Conservation (phyloP, 768 basidiomycete species). For the Boletus sp. region DNA sequence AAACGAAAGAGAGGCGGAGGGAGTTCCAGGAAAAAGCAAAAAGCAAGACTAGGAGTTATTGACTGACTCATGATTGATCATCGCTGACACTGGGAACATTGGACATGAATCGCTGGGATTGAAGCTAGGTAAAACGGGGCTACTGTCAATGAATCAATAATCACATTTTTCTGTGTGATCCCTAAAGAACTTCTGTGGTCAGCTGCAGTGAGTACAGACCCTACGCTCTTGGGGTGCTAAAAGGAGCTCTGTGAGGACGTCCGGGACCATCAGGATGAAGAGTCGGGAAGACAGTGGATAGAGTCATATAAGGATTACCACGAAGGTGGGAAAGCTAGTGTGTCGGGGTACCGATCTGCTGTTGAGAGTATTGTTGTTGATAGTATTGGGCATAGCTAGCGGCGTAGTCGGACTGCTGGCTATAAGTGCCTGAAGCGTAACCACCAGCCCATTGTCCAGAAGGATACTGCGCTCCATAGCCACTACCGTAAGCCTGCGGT, state of each 20-base stretch:
- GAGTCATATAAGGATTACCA: slow-evolving; percentile 29
- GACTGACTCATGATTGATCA: neutral
- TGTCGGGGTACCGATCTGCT: slow-evolving; percentile 51
- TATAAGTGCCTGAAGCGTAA: slow-evolving; percentile 31
- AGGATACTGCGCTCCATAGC: slow-evolving; percentile 44
- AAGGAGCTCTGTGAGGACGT: slow-evolving; percentile 18
- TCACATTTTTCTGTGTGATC: slow-evolving; percentile 25
- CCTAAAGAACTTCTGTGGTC: slow-evolving; percentile 33
- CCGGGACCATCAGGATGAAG: slow-evolving; percentile 11
- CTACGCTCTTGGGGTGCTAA: slow-evolving; percentile 24
- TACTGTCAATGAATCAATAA: slow-evolving; percentile 29
- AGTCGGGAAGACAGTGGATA: slow-evolving; percentile 15
- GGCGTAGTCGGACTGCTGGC: slow-evolving; percentile 61
- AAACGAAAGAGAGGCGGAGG: slow-evolving; percentile 28
- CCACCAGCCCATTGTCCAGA: slow-evolving; percentile 36
- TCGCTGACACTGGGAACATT: neutral
- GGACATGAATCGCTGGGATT: slow-evolving; percentile 11
- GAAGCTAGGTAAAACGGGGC: slow-evolving; percentile 22
- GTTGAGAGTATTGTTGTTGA: slow-evolving; percentile 82
- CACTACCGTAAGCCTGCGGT: slow-evolving; percentile 56
- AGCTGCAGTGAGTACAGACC: slow-evolving; percentile 35
- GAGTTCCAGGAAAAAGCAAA: slow-evolving; percentile 19
- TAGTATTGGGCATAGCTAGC: slow-evolving; percentile 83
- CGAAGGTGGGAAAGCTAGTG: slow-evolving; percentile 22
- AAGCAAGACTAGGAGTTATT: slow-evolving; percentile 13